A percentile compares a stretch with the other conserved stretches of the same genome.
These are phyloP conservation scores for Talaromyces borbonicus DNA, from an alignment of 495 filamentous ascomycete genomes.

Conservation along the genomic window DNA sequence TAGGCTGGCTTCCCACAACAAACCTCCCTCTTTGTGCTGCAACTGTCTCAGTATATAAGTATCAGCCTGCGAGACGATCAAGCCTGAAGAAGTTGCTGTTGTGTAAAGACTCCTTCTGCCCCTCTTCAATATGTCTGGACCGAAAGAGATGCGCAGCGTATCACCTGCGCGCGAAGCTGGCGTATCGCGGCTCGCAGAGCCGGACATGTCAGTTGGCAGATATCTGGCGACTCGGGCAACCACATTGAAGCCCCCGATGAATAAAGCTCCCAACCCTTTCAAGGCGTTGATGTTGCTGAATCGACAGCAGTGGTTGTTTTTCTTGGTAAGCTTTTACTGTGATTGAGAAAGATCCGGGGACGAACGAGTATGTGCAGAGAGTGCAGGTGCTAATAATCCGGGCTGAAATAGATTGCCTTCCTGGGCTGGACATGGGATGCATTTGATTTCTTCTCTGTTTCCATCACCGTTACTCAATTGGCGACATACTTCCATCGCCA, in stretches of 20 bases:
- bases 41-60: neutral
- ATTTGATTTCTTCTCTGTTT: slow-evolving; percentile 89
- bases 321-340: slow-evolving; percentile 37
- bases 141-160: neutral
- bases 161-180: neutral
- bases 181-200: slow-evolving; percentile 9
- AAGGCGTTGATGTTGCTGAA: slow-evolving; percentile 58
- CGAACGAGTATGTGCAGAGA: too few relatives aligned
- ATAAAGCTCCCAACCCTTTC: slow-evolving; percentile 71
- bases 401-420: slow-evolving; percentile 43
- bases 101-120: neutral
- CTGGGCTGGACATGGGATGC: slow-evolving; percentile 76
- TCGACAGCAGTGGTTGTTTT: slow-evolving; percentile 76
- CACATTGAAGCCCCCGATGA: slow-evolving; percentile 66
- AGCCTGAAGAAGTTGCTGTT: neutral
- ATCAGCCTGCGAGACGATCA: neutral
- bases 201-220: slow-evolving; percentile 43
- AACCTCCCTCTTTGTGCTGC: neutral
- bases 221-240: slow-evolving; percentile 66
- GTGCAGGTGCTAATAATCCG: neutral
- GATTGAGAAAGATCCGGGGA: slow-evolving; percentile 12
- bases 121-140: neutral
- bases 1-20: neutral
- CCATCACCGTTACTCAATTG: slow-evolving; percentile 59
- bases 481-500: slow-evolving; percentile 54